A percentile compares a stretch with the other conserved stretches of the same genome.
Evolutionary conservation across 2,329 filamentous ascomycete genomes (phyloP).

Genomic region (Penicillium sp.): DNA sequence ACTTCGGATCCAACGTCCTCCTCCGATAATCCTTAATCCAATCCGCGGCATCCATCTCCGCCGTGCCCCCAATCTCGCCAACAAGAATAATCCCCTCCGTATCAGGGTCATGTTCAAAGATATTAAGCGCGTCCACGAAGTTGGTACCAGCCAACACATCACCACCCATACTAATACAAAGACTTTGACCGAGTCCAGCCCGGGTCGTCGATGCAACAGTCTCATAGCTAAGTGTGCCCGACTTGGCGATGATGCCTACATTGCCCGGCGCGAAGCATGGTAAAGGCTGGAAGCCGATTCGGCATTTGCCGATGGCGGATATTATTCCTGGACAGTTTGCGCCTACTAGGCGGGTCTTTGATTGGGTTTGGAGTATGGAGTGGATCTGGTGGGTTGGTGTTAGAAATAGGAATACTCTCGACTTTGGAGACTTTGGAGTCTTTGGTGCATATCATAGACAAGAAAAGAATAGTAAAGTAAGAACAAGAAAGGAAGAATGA

Average conservation of each 20-base stretch:
- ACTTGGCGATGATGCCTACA: conserved; percentile 75
- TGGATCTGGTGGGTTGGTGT: too few relatives aligned
- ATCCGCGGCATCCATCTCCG: conserved; percentile 67
- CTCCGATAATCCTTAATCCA: conserved; percentile 66
- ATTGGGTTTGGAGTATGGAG: conserved; percentile 67
- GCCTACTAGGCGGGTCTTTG: conserved; percentile 67
- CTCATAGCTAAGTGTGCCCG: conserved; percentile 75
- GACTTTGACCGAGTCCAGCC: conserved; percentile 70
- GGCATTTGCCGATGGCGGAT: conserved; percentile 65
- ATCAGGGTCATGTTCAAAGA: conserved; percentile 63
- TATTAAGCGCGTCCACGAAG: conserved; percentile 65
- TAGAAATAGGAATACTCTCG: too few relatives aligned
- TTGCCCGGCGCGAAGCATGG: conserved; percentile 66
- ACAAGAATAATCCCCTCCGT: conserved; percentile 70
- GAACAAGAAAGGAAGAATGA: too few relatives aligned
- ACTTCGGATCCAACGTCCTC: conserved; percentile 61
- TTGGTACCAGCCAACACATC: conserved; percentile 71
- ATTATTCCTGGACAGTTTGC: conserved; percentile 82
- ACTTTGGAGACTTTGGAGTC: too few relatives aligned
- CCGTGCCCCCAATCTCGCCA: conserved; percentile 67
- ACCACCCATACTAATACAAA: conserved; percentile 74
- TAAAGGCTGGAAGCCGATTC: conserved; percentile 72
- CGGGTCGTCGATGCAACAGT: conserved; percentile 70
- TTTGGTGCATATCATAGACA: too few relatives aligned
- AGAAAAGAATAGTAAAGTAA: too few relatives aligned